These are phyloP conservation scores for Pilobolus umbonatus DNA, from an alignment of 192 early-diverging fungal species.

Conservation along the genomic window DNA sequence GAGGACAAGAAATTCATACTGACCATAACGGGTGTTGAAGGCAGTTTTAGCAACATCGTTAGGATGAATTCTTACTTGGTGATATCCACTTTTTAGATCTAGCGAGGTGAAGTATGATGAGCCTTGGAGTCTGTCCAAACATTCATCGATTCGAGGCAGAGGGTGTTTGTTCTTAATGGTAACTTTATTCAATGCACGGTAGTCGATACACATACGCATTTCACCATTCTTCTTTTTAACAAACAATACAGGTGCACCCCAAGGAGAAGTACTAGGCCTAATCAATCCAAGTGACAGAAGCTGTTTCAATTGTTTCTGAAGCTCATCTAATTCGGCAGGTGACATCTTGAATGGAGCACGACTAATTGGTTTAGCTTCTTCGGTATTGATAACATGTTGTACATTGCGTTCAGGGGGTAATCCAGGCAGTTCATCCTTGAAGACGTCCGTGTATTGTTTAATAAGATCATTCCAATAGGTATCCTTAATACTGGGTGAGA, in stretches of 20 bases:
- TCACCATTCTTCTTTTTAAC: neutral
- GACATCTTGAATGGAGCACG: neutral
- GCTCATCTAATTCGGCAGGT: neutral
- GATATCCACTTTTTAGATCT: constrained; percentile 41
- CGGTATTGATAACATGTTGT: neutral
- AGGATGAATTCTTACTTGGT: constrained; percentile 35
- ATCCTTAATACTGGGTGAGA: too few relatives aligned
- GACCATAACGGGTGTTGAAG: constrained; percentile 23
- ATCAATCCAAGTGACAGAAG: neutral
- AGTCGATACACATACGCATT: constrained; percentile 49
- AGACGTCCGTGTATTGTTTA: too few relatives aligned
- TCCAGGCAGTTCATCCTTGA: neutral
- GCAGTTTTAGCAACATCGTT: constrained; percentile 36
- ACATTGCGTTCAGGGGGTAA: neutral
- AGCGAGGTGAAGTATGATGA: constrained; percentile 41
- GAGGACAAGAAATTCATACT: constrained; percentile 18
- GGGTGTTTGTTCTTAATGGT: constrained; percentile 48
- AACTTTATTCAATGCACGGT: constrained; percentile 46
- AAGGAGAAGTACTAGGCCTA: neutral
- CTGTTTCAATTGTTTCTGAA: neutral
- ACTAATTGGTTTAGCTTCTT: neutral
- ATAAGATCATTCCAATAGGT: too few relatives aligned
- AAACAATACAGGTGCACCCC: neutral
- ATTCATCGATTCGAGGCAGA: constrained; percentile 45
- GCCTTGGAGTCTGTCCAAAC: constrained; percentile 31